phyloP scores from a whole-genome alignment of 768 basidiomycete species.

The Pulveroboletus sp. region DNA sequence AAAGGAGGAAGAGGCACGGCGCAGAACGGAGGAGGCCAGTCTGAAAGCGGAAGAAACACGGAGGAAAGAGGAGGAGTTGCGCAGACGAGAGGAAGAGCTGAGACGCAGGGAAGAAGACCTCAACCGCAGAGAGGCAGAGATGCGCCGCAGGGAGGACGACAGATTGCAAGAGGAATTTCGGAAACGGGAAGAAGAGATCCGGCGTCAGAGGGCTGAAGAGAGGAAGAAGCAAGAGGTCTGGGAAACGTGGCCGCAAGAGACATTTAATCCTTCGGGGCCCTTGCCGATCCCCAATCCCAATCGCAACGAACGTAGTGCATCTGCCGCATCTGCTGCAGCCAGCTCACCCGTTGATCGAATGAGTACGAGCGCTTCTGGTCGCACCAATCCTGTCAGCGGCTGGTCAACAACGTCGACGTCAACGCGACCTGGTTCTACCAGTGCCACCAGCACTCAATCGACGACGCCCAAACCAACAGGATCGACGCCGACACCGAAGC shows the following conservation, averaged over 20 bases:
- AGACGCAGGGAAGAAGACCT: slow-evolving; percentile 32
- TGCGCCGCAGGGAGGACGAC: slow-evolving; percentile 28
- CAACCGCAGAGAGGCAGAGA: slow-evolving; percentile 29
- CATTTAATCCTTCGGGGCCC: slow-evolving; percentile 24
- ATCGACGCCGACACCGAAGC: slow-evolving; percentile 20
- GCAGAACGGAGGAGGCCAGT: slow-evolving; percentile 25
- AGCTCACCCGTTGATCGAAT: slow-evolving; percentile 31
- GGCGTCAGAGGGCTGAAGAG: slow-evolving; percentile 30
- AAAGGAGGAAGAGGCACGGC: slow-evolving; percentile 32
- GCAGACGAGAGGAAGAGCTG: slow-evolving; percentile 27
- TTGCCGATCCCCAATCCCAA: slow-evolving; percentile 33
- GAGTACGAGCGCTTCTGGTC: slow-evolving; percentile 27
- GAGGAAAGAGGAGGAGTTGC: slow-evolving; percentile 26
- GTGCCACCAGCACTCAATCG: slow-evolving; percentile 20
- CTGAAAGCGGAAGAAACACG: slow-evolving; percentile 22
- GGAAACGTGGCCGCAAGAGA: slow-evolving; percentile 28
- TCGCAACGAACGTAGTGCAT: slow-evolving; percentile 31
- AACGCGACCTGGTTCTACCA: slow-evolving; percentile 28
- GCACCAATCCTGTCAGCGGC: slow-evolving; percentile 25
- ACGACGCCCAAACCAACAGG: slow-evolving; percentile 26
- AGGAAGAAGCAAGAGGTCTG: slow-evolving; percentile 29
- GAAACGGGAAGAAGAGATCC: slow-evolving; percentile 32
- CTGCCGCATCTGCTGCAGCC: slow-evolving; percentile 31
- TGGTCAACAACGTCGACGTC: slow-evolving; percentile 31
- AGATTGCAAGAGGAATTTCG: slow-evolving; percentile 27